Percentiles rank a stretch among this genome's conserved stretches.
phyloP scores from a whole-genome alignment of 805 yeast species.

The Wickerhamiella occidentalis region DNA sequence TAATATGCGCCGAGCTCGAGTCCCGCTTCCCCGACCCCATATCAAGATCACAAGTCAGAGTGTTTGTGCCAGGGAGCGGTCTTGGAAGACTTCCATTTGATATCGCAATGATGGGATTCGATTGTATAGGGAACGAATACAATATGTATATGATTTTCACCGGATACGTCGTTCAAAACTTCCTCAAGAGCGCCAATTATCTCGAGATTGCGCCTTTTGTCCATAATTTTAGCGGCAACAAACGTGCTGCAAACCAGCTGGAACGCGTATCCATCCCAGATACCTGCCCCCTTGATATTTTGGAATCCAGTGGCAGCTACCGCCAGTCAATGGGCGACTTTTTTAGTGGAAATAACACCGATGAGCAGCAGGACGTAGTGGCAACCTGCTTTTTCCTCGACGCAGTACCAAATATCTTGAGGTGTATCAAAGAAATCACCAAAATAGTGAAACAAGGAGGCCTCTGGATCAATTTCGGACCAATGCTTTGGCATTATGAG shows the following conservation, averaged over 20 bases:
- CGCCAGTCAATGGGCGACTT: conserved; percentile 67
- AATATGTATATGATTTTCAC: conserved; percentile 70
- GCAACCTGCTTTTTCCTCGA: conserved; percentile 66
- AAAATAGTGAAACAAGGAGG: conserved; percentile 36
- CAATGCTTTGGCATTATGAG: conserved; percentile 53
- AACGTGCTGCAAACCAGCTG: conserved; percentile 38
- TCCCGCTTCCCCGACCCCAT: conserved; percentile 23
- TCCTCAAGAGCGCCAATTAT: conserved; percentile 12
- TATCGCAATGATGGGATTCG: conserved; percentile 33
- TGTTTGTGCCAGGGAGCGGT: conserved; percentile 85
- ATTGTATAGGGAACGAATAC: conserved; percentile 68
- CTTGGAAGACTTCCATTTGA: conserved; percentile 73
- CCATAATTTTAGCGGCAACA: conserved; percentile 61
- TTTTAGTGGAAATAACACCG: conserved; percentile 51
- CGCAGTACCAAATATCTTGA: conserved; percentile 74
- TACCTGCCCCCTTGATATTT: conserved; percentile 18
- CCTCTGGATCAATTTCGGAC: conserved; percentile 73
- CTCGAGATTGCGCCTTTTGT: conserved; percentile 31
- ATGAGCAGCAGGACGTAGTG: conserved; percentile 26
- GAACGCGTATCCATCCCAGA: conserved; percentile 35
- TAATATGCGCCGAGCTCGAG: conserved; percentile 37
- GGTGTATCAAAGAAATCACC: conserved; percentile 55
- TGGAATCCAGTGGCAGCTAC: conserved; percentile 32
- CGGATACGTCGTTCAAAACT: conserved; percentile 25
- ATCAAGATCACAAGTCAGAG: conserved; percentile 23